Percentiles rank a stretch among this genome's conserved stretches.
Evolutionary conservation across 331 rosid genomes (phyloP).

Genomic region (Saraca asoca): DNA sequence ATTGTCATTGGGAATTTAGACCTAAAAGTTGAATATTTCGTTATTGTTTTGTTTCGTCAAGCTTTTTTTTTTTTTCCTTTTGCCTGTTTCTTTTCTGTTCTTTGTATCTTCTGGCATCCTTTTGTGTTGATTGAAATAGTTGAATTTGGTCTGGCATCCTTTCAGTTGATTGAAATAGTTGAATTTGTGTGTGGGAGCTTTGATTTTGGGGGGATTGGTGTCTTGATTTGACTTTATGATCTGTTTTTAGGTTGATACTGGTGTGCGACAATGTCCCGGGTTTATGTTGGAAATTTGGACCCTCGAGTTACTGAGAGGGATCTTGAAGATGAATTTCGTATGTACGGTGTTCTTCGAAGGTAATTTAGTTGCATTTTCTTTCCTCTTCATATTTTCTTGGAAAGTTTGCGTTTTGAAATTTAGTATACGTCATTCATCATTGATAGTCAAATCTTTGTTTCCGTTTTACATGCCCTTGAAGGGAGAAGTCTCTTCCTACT

Average conservation of each 20-base stretch:
- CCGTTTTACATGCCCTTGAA: not conserved
- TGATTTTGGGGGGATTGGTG: not conserved
- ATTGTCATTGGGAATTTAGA: not conserved
- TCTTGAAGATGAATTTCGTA: conserved; percentile 86
- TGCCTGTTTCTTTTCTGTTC: too few species aligned
- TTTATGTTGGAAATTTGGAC: conserved; percentile 89
- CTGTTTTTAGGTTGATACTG: conserved; percentile 34
- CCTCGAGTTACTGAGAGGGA: conserved; percentile 91
- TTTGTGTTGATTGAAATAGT: not conserved
- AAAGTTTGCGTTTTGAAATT: too few species aligned
- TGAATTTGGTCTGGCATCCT: not conserved
- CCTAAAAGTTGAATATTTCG: not conserved
- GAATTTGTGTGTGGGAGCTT: not conserved
- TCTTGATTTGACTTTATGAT: not conserved
- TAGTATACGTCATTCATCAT: not conserved
- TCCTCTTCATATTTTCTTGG: not conserved
- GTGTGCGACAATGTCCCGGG: conserved; percentile 64
- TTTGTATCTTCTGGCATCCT: too few species aligned
- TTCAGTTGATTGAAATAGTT: not conserved
- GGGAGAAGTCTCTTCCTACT: too few species aligned
- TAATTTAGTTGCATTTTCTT: conserved; percentile 20
- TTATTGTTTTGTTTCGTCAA: not conserved
- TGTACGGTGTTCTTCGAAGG: conserved; percentile 92
- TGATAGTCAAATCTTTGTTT: not conserved
- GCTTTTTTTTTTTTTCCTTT: not conserved